Evolutionary conservation across 1,284 basidiomycete species (phyloP).

Genomic region (Ganoderma boninense): DNA sequence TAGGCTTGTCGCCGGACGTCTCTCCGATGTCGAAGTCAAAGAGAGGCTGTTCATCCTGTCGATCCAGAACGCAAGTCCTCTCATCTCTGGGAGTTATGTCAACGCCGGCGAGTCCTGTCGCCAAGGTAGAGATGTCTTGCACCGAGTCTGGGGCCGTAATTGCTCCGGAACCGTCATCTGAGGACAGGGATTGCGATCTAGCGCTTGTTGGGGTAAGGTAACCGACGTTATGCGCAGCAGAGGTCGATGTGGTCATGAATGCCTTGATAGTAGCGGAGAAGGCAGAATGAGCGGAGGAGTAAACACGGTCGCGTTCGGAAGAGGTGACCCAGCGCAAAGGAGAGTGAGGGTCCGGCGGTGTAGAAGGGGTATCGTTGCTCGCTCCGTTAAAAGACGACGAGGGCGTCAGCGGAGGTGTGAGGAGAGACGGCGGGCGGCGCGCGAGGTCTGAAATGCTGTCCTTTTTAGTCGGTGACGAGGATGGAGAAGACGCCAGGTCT

Average conservation of each 20-base stretch:
- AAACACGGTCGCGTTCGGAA: conserved; percentile 21
- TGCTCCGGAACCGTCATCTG: conserved; percentile 26
- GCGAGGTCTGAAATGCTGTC: conserved; percentile 22
- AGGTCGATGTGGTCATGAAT: conserved; percentile 22
- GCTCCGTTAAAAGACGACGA: conserved; percentile 40
- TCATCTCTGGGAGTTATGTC: conserved; percentile 37
- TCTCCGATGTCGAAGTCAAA: conserved; percentile 20
- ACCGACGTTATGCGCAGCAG: conserved; percentile 25
- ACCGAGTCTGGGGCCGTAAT: conserved; percentile 11
- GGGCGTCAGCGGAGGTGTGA: conserved; percentile 44
- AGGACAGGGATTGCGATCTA: conserved; percentile 34
- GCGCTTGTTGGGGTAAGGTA: conserved; percentile 37
- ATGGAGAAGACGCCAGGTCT: conserved; percentile 38
- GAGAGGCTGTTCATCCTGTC: conserved; percentile 8
- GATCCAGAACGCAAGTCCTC: conserved; percentile 21
- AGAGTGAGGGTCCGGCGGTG: conserved; percentile 34
- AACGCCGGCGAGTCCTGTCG: conserved; percentile 25
- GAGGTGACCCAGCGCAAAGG: conserved; percentile 32
- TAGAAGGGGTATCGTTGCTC: conserved; percentile 36
- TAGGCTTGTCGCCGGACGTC: conserved; percentile 24
- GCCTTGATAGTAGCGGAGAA: conserved; percentile 22
- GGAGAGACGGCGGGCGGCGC: conserved; percentile 26
- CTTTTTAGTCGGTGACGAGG: conserved; percentile 30
- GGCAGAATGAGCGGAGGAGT: conserved; percentile 19
- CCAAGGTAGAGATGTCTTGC: conserved; percentile 22